A percentile compares a stretch with the other conserved stretches of the same genome.
Conservation (phyloP, 345 rosid species). For the Combretum micranthum region DNA sequence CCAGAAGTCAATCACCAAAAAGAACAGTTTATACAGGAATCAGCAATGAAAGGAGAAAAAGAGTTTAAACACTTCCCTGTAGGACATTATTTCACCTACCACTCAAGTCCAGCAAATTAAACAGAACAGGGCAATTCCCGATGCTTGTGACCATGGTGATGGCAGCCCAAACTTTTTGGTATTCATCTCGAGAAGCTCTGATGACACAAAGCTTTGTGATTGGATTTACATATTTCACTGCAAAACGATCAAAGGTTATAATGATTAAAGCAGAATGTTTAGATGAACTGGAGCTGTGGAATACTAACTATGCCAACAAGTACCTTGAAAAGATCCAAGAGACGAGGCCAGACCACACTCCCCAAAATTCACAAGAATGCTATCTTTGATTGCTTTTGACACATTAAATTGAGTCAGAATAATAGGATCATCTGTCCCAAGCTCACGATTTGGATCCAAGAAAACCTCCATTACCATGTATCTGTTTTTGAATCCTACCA, state of each 20-base stretch:
- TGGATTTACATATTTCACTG: slow-evolving; percentile 72
- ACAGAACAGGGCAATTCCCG: slow-evolving; percentile 52
- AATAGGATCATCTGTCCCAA: slow-evolving; percentile 45
- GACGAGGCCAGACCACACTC: slow-evolving; percentile 74
- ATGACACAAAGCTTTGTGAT: slow-evolving; percentile 61
- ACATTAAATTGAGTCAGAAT: slow-evolving; percentile 59
- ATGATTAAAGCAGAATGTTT: too few species aligned
- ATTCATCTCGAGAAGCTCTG: slow-evolving; percentile 65
- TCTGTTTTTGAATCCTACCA: slow-evolving; percentile 77
- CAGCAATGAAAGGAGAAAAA: not conserved
- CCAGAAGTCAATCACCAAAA: too few species aligned
- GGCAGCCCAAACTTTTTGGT: slow-evolving; percentile 71
- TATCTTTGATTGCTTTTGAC: slow-evolving; percentile 51
- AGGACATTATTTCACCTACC: slow-evolving; percentile 30
- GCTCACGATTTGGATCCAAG: slow-evolving; percentile 59
- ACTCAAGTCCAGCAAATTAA: slow-evolving; percentile 62
- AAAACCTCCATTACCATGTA: slow-evolving; percentile 70
- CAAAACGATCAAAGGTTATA: slow-evolving; percentile 4
- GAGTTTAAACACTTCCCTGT: not conserved
- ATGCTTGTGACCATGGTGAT: slow-evolving; percentile 60
- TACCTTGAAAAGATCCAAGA: slow-evolving; percentile 56
- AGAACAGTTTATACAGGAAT: too few species aligned
- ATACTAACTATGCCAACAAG: not conserved
- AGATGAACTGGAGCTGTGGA: too few species aligned
- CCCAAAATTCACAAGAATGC: slow-evolving; percentile 62